Percentiles rank a stretch among this genome's conserved stretches.
phyloP scores from a whole-genome alignment of 1,139 yeast species.

The Sugiyamaella neomexicana region DNA sequence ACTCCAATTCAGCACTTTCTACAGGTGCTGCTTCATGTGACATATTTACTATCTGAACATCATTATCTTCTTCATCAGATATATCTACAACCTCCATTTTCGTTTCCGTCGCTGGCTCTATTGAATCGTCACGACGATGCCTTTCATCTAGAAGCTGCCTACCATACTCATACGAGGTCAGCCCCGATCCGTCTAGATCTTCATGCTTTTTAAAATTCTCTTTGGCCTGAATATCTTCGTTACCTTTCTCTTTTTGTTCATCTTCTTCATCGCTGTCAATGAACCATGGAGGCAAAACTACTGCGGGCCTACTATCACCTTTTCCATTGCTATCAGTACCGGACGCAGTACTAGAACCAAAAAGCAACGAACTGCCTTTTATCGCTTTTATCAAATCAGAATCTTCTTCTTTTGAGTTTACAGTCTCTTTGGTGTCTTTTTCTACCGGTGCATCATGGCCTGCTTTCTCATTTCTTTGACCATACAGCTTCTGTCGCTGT shows the following conservation, averaged over 20 bases:
- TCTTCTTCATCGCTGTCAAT: slow-evolving; percentile 24
- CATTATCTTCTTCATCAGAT: slow-evolving; percentile 14
- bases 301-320: not conserved
- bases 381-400: slow-evolving; percentile 8
- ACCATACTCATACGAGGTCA: slow-evolving; percentile 16
- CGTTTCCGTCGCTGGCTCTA: slow-evolving; percentile 5
- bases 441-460: not conserved
- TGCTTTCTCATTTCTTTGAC: slow-evolving; percentile 19
- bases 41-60: slow-evolving; percentile 8
- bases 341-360: not conserved
- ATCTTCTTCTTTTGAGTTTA: not conserved
- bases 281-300: slow-evolving; percentile 22
- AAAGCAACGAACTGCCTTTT: not conserved
- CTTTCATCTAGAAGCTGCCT: slow-evolving; percentile 16
- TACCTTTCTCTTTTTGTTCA: slow-evolving; percentile 21
- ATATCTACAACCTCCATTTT: slow-evolving; percentile 20
- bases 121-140: not conserved
- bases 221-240: slow-evolving; percentile 11
- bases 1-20: slow-evolving; percentile 9
- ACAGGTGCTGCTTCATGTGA: not conserved
- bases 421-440: not conserved
- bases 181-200: slow-evolving; percentile 13
- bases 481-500: slow-evolving; percentile 31
- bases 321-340: not conserved
- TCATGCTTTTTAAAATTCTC: not conserved